phyloP scores from a whole-genome alignment of 257 asterid species.

The Fraxinus americana region DNA sequence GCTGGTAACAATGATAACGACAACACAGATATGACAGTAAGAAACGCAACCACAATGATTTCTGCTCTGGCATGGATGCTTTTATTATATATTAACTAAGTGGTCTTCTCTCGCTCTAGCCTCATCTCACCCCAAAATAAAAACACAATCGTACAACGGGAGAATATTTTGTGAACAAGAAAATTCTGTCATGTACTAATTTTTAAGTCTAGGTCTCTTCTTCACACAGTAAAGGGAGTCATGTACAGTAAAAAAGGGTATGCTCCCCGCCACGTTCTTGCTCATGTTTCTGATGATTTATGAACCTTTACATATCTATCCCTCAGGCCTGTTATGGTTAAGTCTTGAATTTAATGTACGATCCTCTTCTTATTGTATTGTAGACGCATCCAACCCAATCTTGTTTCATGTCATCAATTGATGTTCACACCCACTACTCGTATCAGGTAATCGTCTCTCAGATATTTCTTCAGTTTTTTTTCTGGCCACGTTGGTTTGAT shows the following conservation, averaged over 20 bases:
- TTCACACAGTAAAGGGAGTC: background rate
- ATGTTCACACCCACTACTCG: slow-evolving; percentile 93
- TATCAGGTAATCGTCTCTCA: slow-evolving; percentile 68
- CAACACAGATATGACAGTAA: background rate
- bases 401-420: slow-evolving; percentile 98
- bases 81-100: background rate
- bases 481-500: slow-evolving; percentile 1
- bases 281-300: background rate
- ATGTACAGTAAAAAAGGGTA: background rate
- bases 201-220: background rate
- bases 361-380: slow-evolving; percentile 37
- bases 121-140: background rate
- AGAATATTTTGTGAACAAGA: background rate
- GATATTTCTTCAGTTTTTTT: slow-evolving; percentile 11
- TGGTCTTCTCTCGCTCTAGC: background rate
- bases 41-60: background rate
- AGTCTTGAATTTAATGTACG: slow-evolving; percentile 20
- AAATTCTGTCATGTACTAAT: background rate
- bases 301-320: slow-evolving; percentile 7
- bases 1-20: no score
- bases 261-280: background rate
- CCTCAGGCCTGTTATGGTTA: background rate
- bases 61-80: background rate
- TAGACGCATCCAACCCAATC: slow-evolving; percentile 99
- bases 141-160: background rate